These are phyloP conservation scores for Symbiotaphrina buchneri DNA, from an alignment of 495 filamentous ascomycete species.

Conservation along the genomic window DNA sequence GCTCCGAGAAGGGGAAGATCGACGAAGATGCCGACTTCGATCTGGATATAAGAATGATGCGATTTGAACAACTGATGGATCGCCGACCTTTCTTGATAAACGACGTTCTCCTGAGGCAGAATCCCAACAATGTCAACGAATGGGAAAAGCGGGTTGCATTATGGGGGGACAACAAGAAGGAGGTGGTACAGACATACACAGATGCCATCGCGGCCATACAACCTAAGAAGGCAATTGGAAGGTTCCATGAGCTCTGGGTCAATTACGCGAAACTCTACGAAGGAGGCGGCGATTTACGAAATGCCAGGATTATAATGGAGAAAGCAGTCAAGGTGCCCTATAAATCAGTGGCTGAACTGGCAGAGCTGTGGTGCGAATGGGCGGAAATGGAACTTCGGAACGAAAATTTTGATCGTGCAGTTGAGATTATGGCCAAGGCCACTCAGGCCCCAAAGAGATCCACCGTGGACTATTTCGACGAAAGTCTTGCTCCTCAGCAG, in stretches of 20 bases:
- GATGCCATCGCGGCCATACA: conserved; percentile 81
- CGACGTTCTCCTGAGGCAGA: conserved; percentile 86
- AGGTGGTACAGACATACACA: conserved; percentile 88
- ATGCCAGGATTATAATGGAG: conserved; percentile 80
- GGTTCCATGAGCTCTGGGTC: conserved; percentile 87
- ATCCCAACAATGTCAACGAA: conserved; percentile 88
- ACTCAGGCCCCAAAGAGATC: conserved; percentile 88
- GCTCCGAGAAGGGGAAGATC: conserved; percentile 59
- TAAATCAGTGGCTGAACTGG: conserved; percentile 83
- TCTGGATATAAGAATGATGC: conserved; percentile 90
- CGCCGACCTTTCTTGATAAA: conserved; percentile 90
- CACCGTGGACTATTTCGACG: conserved; percentile 95
- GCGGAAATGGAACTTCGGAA: conserved; percentile 91
- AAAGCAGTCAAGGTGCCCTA: conserved; percentile 96
- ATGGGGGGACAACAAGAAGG: conserved; percentile 82
- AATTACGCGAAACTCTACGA: conserved; percentile 99
- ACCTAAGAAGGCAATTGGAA: conserved; percentile 85
- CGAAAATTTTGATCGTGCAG: conserved; percentile 87
- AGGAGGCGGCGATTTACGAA: conserved; percentile 61
- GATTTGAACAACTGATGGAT: conserved; percentile 97
- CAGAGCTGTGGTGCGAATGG: conserved; percentile 98
- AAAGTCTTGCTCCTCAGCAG: conserved; percentile 81
- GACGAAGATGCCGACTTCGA: conserved; percentile 87
- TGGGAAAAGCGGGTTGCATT: conserved; percentile 92
- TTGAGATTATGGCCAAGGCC: conserved; percentile 91